These are phyloP conservation scores for Aphanocladium album DNA, from an alignment of 2,329 filamentous ascomycete genomes.

Conservation along the genomic window DNA sequence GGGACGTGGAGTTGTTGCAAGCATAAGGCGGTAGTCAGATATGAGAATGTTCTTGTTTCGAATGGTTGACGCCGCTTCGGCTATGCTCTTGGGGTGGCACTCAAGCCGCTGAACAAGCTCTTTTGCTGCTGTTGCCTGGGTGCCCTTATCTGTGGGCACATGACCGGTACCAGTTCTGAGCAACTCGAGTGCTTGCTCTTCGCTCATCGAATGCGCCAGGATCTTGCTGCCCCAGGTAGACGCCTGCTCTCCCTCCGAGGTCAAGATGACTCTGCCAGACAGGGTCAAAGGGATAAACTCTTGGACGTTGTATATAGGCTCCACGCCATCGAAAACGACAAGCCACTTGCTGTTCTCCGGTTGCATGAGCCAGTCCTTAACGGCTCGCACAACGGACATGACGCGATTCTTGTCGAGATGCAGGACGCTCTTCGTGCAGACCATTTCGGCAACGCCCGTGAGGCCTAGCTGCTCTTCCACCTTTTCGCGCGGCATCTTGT, in stretches of 20 bases:
- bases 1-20: constrained; percentile 14
- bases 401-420: constrained; percentile 19
- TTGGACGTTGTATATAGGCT: constrained; percentile 21
- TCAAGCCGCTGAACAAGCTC: constrained; percentile 16
- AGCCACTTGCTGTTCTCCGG: constrained; percentile 22
- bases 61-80: constrained; percentile 20
- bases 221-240: constrained; percentile 21
- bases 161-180: constrained; percentile 1
- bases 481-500: constrained; percentile 12
- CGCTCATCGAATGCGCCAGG: constrained; percentile 18
- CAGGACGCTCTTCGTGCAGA: constrained; percentile 20
- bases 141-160: constrained; percentile 3
- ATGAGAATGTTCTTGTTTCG: constrained; percentile 17
- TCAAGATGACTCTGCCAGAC: constrained; percentile 22
- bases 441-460: constrained; percentile 22
- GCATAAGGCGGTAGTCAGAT: constrained; percentile 15
- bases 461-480: constrained; percentile 22
- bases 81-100: constrained; percentile 20
- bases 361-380: constrained; percentile 24
- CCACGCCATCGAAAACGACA: constrained; percentile 22
- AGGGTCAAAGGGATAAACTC: constrained; percentile 23
- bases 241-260: constrained; percentile 19
- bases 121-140: constrained; percentile 15
- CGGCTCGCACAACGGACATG: constrained; percentile 21
- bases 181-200: constrained; percentile 18